phyloP scores from a whole-genome alignment of 805 yeast species.

The Helenozyma baotianmanensis region DNA sequence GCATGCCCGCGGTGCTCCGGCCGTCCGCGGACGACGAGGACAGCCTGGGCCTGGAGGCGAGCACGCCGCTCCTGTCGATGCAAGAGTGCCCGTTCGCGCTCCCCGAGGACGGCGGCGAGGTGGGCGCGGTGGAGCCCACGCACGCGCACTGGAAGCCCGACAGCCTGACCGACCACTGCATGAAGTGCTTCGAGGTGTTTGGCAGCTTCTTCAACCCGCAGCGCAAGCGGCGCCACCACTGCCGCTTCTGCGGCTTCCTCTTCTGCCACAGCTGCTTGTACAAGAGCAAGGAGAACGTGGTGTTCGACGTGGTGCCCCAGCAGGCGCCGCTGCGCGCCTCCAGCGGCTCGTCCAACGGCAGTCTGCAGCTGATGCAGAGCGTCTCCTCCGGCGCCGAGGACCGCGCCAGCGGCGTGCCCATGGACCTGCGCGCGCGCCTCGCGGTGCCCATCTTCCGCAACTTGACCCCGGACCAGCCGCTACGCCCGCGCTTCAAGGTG shows the following conservation, averaged over 20 bases:
- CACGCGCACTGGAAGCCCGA: constrained; percentile 52
- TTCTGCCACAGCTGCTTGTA: constrained; percentile 22
- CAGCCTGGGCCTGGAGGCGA: constrained; percentile 9
- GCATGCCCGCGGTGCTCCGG: constrained; percentile 51
- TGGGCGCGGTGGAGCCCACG: constrained; percentile 37
- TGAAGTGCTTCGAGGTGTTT: constrained; percentile 35
- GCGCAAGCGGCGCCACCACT: constrained; percentile 15
- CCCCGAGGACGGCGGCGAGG: constrained; percentile 3
- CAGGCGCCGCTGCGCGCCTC: constrained; percentile 4
- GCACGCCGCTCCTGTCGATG: constrained; percentile 5
- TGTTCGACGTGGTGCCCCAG: constrained; percentile 7
- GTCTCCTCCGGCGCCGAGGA: constrained; percentile 4
- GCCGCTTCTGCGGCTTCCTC: constrained; percentile 15
- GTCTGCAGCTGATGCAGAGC: too few species aligned
- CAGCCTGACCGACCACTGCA: constrained; percentile 35
- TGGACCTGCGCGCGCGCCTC: constrained; percentile 23
- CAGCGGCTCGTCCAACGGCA: constrained; percentile 8
- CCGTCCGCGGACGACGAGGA: constrained; percentile 22
- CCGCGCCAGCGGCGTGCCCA: constrained; percentile 11
- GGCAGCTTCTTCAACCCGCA: constrained; percentile 26
- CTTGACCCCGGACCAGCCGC: constrained; percentile 5
- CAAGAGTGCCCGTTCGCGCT: constrained; percentile 11
- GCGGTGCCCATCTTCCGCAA: constrained; percentile 33
- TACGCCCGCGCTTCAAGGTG: constrained; percentile 10
- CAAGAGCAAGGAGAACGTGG: constrained; percentile 11